Evolutionary conservation across 768 basidiomycete species (phyloP), one percentile per base, ranked within the genome.

Genomic region (Suillus brevipes): DNA sequence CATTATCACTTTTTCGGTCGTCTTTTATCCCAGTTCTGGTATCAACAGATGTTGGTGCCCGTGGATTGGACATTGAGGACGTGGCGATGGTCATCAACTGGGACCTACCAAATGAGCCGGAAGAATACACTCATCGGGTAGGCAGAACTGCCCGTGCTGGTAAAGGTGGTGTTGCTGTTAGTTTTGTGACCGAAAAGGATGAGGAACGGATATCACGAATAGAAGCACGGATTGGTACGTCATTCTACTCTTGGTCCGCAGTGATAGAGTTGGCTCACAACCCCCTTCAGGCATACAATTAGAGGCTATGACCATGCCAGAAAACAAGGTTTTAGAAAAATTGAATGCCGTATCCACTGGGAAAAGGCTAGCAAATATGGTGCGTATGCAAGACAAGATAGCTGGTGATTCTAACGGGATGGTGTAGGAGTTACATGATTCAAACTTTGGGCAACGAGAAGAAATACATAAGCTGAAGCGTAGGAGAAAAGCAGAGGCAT

Each of bases 81-180:
- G 96, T 99, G 13, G 95, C 92, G 13, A 87, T 98, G 81, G 94
- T 99, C 23, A 83, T 99, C 64, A 99, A 99, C 68, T 99, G 96
- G 95, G 97, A 99, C 76, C 80, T 98, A 67, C 97, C 97, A 16
- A 82, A 84, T 14, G 89, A 90, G 73, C 84, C 94, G 6, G 97
- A 97, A 75, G 96, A 97, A 74, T 99, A 99, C 73, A 92, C 94
- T 2, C 97, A 99, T 79, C 86, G 97, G 25, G 97, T 99, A 1
- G 95, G 95, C 52, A 79, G 95, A 72, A 98, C 95, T 28, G 95
- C 95, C 37, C 88, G 95, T 70, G 92, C 90, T 13, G 97, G 97
- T 7, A 84, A 87, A 71, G 92, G 90, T 3, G 97, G 97, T 71
- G 80, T 95, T 58, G 94, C 94, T 1, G 83, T 99, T 36, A 99